Percentiles rank a stretch among this genome's conserved stretches.
phyloP scores from a whole-genome alignment of 2,329 filamentous ascomycete genomes.

The Pyrenophora teres region DNA sequence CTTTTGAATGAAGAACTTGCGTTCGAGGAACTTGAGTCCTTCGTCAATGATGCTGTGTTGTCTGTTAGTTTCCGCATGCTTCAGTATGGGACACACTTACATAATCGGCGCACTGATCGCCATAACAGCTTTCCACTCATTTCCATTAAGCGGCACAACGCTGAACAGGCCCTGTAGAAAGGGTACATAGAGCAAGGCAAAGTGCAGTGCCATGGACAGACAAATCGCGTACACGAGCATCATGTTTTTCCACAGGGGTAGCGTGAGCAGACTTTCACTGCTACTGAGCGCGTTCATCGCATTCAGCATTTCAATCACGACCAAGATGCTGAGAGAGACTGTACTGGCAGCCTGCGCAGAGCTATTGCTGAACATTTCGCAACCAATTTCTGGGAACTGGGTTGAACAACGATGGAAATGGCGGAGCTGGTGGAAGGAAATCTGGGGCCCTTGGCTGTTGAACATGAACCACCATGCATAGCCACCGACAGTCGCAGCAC shows the following conservation, averaged over 20 bases:
- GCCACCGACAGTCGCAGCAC: conserved; percentile 89
- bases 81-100: conserved; percentile 59
- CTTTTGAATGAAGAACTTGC: conserved; percentile 43
- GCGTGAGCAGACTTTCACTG: conserved; percentile 88
- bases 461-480: conserved; percentile 99
- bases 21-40: conserved; percentile 76
- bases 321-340: conserved; percentile 85
- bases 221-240: conserved; percentile 94
- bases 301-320: conserved; percentile 99
- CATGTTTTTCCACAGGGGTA: conserved; percentile 98
- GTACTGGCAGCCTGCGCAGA: conserved; percentile 90
- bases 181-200: conserved; percentile 88
- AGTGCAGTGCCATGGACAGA: conserved; percentile 93
- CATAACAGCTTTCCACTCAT: conserved; percentile 91
- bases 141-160: conserved; percentile 82
- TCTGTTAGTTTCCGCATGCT: conserved; percentile 20
- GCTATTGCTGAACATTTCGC: conserved; percentile 85
- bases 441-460: conserved; percentile 86
- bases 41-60: conserved; percentile 75
- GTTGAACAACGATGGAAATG: conserved; percentile 93
- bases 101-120: conserved; percentile 89
- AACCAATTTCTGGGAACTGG: conserved; percentile 86
- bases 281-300: conserved; percentile 97
- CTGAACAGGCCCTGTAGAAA: conserved; percentile 87
- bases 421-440: conserved; percentile 83